A percentile compares a stretch with the other conserved stretches of the same genome.
Conservation (phyloP, 495 filamentous ascomycete species). For the Tuber magnatum region DNA sequence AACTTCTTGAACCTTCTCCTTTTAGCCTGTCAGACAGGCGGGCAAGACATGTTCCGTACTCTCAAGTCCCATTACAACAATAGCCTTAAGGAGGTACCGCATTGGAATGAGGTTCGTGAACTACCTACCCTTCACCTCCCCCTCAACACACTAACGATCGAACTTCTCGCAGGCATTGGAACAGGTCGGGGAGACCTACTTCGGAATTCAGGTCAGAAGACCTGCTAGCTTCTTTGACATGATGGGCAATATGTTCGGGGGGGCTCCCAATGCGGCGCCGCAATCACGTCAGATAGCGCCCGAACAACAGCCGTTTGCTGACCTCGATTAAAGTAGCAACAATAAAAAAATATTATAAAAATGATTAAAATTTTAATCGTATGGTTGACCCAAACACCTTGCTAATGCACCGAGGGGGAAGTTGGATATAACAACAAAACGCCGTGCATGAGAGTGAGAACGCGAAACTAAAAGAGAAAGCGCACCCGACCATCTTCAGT, state of each 20-base stretch:
- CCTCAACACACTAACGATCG: neutral
- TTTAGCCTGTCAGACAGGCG: slow-evolving; percentile 73
- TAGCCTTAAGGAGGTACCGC: slow-evolving; percentile 63
- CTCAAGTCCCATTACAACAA: slow-evolving; percentile 71
- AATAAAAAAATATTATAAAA: neutral
- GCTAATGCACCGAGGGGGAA: neutral
- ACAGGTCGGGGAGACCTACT: slow-evolving; percentile 92
- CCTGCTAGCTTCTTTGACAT: slow-evolving; percentile 91
- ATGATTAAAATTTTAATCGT: neutral
- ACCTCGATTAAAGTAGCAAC: slow-evolving; percentile 24
- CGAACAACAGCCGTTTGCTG: slow-evolving; percentile 12
- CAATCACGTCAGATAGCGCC: slow-evolving; percentile 22
- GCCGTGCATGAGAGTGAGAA: neutral
- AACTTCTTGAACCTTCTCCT: slow-evolving; percentile 86
- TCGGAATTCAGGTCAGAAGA: slow-evolving; percentile 80
- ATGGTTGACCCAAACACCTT: neutral
- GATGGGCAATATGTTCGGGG: slow-evolving; percentile 91
- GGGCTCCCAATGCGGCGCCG: slow-evolving; percentile 45
- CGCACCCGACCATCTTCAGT: neutral
- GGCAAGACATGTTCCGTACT: slow-evolving; percentile 70
- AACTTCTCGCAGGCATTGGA: slow-evolving; percentile 51
- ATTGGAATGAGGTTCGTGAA: slow-evolving; percentile 60
- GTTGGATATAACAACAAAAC: neutral
- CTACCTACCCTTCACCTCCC: neutral
- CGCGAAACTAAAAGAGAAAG: neutral